phyloP scores from a whole-genome alignment of 2,329 filamentous ascomycete genomes.

The Biscogniauxia mediterranea region DNA sequence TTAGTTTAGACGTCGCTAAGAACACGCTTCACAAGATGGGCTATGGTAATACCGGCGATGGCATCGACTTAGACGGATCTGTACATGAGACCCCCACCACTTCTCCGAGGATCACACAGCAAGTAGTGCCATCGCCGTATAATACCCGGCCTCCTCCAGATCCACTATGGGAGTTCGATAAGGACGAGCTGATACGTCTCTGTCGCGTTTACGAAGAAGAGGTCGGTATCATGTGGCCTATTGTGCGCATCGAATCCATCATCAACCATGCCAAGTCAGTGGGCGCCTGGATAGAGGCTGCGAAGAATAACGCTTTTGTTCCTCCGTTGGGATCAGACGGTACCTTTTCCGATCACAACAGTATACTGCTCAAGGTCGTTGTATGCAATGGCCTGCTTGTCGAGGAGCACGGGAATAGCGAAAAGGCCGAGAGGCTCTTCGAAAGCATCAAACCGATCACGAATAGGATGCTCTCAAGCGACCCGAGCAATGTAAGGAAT shows the following conservation, averaged over 20 bases:
- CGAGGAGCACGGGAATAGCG: slow-evolving; percentile 76
- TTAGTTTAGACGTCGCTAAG: slow-evolving; percentile 83
- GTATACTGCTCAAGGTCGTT: slow-evolving; percentile 77
- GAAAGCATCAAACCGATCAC: slow-evolving; percentile 71
- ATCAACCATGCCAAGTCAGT: slow-evolving; percentile 69
- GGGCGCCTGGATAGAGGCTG: slow-evolving; percentile 67
- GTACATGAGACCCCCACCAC: slow-evolving; percentile 33
- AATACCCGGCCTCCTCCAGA: slow-evolving; percentile 46
- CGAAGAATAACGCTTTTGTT: slow-evolving; percentile 34
- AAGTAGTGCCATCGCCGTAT: slow-evolving; percentile 37
- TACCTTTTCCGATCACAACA: slow-evolving; percentile 49
- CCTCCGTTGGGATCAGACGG: slow-evolving; percentile 34
- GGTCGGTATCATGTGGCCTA: slow-evolving; percentile 88
- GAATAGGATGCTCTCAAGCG: slow-evolving; percentile 62
- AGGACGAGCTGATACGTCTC: slow-evolving; percentile 76
- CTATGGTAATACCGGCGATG: slow-evolving; percentile 64
- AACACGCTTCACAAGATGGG: slow-evolving; percentile 88
- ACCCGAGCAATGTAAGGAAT: slow-evolving; percentile 45
- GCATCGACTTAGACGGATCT: slow-evolving; percentile 57
- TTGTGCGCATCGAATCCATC: slow-evolving; percentile 71
- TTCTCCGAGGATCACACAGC: slow-evolving; percentile 34
- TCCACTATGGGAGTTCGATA: slow-evolving; percentile 75
- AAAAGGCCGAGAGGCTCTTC: slow-evolving; percentile 70
- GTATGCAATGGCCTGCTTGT: slow-evolving; percentile 75
- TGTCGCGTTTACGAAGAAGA: slow-evolving; percentile 85